These are phyloP conservation scores for Xylaria longipes DNA, from an alignment of 495 filamentous ascomycete genomes.

Conservation along the genomic window DNA sequence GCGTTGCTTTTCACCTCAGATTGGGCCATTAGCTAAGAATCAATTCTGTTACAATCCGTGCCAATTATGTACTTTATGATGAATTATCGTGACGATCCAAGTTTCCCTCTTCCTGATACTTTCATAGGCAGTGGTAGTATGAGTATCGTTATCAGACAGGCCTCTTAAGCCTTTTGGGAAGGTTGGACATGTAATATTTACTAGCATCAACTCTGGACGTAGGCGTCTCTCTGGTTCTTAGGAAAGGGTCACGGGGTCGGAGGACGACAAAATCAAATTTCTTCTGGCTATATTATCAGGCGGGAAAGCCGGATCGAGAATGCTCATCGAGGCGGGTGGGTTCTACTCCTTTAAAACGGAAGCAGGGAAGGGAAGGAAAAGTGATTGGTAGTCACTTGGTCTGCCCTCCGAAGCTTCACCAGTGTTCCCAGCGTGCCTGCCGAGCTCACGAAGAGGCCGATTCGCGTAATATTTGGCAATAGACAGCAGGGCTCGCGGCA, in stretches of 20 bases:
- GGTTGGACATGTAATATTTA: not conserved
- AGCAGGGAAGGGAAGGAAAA: not conserved
- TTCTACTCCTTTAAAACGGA: not conserved
- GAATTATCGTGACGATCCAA: not conserved
- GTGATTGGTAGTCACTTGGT: not conserved
- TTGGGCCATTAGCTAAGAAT: slow-evolving; percentile 1
- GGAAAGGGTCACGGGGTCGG: not conserved
- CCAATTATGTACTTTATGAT: not conserved
- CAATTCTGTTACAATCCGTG: slow-evolving; percentile 9
- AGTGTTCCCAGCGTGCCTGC: not conserved
- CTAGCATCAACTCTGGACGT: not conserved
- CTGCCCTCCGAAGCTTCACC: not conserved
- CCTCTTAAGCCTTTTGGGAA: not conserved
- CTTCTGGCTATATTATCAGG: slow-evolving; percentile 4
- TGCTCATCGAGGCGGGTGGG: not conserved
- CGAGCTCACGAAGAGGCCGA: not conserved
- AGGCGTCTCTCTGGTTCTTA: not conserved
- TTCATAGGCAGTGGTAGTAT: not conserved
- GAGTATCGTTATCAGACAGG: not conserved
- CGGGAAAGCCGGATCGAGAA: not conserved
- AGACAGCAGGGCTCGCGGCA: not conserved
- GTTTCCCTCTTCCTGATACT: not conserved
- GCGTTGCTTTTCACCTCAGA: slow-evolving; percentile 12
- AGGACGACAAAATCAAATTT: not conserved
- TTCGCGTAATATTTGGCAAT: not conserved